phyloP scores from a whole-genome alignment of 768 basidiomycete genomes.

The Suillus bovinus region DNA sequence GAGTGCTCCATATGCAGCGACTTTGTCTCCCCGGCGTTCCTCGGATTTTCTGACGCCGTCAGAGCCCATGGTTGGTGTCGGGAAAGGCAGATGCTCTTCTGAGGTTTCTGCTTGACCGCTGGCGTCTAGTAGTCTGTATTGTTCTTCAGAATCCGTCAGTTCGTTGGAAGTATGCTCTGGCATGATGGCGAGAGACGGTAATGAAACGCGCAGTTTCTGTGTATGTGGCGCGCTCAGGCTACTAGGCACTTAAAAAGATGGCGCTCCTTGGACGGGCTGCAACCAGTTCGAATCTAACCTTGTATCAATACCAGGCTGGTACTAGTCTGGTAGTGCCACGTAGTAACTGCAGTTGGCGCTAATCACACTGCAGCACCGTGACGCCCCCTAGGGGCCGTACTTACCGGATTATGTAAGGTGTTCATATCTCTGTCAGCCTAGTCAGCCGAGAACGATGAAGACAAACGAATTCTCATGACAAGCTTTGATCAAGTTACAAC shows the following conservation, averaged over 20 bases:
- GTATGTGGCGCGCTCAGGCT: neutral
- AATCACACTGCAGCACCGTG: neutral
- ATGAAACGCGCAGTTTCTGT: neutral
- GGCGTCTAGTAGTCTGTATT: conserved; percentile 16
- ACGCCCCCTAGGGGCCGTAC: no score
- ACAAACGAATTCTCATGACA: neutral
- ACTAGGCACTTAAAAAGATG: neutral
- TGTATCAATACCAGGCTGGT: neutral
- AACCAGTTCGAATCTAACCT: neutral
- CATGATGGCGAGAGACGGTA: neutral
- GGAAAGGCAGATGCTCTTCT: neutral
- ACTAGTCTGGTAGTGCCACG: neutral
- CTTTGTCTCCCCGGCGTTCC: conserved; percentile 37
- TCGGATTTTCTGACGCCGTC: conserved; percentile 35
- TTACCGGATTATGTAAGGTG: neutral
- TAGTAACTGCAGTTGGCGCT: neutral
- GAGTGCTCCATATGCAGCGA: conserved; percentile 35
- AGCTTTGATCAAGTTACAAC: neutral
- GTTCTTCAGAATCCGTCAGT: conserved; percentile 14
- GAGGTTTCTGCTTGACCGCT: neutral
- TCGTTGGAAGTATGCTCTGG: neutral
- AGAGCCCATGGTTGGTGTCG: conserved; percentile 20
- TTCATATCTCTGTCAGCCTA: neutral
- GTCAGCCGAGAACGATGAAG: neutral
- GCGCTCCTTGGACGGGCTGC: neutral